Evolutionary conservation across 805 yeast genomes (phyloP), one percentile per base, ranked within the genome.

Genomic region (Hemisphaericaspora nanyangensis): DNA sequence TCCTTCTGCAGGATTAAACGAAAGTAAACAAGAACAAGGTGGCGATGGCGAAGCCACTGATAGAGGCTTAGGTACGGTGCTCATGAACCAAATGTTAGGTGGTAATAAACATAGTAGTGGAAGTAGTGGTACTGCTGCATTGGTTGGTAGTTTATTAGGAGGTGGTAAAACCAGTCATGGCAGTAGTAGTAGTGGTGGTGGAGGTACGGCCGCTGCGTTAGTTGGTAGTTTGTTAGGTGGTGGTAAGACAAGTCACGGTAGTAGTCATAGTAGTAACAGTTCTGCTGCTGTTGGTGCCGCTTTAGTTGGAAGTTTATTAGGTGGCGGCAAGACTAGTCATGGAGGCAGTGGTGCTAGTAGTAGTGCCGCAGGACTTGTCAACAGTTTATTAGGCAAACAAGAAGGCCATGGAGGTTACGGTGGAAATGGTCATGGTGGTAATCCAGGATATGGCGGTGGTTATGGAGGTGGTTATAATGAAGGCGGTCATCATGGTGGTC

Each of bases 61-160:
- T 19, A 35, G 45, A 19, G 42, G 45, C 4, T 34, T 41, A 20
- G 45, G 45, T 17, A 22, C 45, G 11, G 29, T 41, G 32, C 39
- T 41, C 11, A 31, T 41, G 34, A 41, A 41, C 20, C 45, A 41
- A 29, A 42, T 41, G 8, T 22, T 41, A 6, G 31, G 29, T n/a
- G 40, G 40, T 28, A 34, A 34, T 13, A 30, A 26, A 6, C n/a
- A 24, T 31, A 24, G 25, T 26, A 15, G 29, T 15, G 15, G 17
- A 17, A 24, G 37, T 11, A 17, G 28, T 18, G 28, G 36, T 20
- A n/a, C 39, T 17, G 39, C 43, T 4, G 43, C 39, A 7, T 26
- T 39, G 11, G 43, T 39, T 16, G 39, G 39, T 3, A 37, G 39
- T 17, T 41, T 38, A 22, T 29, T 38, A 10, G n/a, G 26, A 8